These are phyloP conservation scores for Pyricularia grisea DNA, from an alignment of 2,329 filamentous ascomycete genomes.

Conservation along the genomic window DNA sequence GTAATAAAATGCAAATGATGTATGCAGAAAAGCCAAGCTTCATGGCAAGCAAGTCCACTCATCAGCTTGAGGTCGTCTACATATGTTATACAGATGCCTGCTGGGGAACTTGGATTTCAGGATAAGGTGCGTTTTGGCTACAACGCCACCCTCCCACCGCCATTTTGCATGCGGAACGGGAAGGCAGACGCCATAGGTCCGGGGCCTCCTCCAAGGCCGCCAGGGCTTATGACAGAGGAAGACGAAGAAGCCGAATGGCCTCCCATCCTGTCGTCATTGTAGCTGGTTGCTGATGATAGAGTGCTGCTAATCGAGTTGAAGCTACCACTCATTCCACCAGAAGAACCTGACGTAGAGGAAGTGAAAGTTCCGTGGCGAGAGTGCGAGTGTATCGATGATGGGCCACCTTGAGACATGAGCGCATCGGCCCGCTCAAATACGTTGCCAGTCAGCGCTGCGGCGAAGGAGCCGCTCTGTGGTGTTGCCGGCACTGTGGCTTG, in stretches of 20 bases:
- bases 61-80: background rate
- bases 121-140: constrained; percentile 7
- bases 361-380: constrained; percentile 44
- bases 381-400: constrained; percentile 30
- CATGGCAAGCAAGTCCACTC: background rate
- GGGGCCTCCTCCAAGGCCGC: constrained; percentile 5
- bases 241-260: background rate
- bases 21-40: background rate
- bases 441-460: constrained; percentile 42
- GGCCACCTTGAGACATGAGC: constrained; percentile 46
- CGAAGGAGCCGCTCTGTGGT: constrained; percentile 48
- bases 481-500: constrained; percentile 80
- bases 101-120: too few species aligned
- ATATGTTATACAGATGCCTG: background rate
- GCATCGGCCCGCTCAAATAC: constrained; percentile 53
- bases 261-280: background rate
- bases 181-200: constrained; percentile 11
- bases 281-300: constrained; percentile 13
- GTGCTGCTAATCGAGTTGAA: constrained; percentile 21
- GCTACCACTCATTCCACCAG: constrained; percentile 31
- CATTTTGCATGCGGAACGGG: constrained; percentile 19
- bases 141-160: constrained; percentile 17
- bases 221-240: constrained; percentile 15
- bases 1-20: background rate
- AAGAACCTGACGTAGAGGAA: constrained; percentile 49